phyloP scores from a whole-genome alignment of 73 alveolate species.

The Paramecium bursaria region DNA sequence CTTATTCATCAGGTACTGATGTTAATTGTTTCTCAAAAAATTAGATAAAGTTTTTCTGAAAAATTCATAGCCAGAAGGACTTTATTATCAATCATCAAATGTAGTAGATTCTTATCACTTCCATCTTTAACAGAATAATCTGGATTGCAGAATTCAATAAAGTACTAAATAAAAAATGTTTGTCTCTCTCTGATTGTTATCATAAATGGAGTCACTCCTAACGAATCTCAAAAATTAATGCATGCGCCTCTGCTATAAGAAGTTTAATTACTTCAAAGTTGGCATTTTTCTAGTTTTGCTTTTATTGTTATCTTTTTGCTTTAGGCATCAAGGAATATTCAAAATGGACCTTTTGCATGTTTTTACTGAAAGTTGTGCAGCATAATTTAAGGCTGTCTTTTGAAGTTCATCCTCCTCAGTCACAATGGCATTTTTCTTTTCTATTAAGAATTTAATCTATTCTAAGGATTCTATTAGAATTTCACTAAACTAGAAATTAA shows the following conservation, averaged over 20 bases:
- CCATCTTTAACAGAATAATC: neutral
- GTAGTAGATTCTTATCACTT: slow-evolving; percentile 13
- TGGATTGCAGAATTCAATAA: neutral
- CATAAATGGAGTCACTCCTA: slow-evolving; percentile 80
- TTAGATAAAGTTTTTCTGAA: neutral
- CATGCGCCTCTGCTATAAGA: slow-evolving; percentile 80
- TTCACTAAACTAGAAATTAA: slow-evolving; percentile 80
- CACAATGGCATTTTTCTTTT: slow-evolving; percentile 90
- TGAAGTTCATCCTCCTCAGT: slow-evolving; percentile 91
- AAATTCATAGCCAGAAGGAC: slow-evolving; percentile 11
- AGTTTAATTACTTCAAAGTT: slow-evolving; percentile 65
- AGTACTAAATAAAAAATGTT: neutral
- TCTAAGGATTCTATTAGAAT: slow-evolving; percentile 79
- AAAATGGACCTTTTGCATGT: slow-evolving; percentile 36
- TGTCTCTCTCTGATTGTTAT: slow-evolving; percentile 22
- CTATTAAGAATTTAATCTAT: slow-evolving; percentile 82
- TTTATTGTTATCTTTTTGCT: slow-evolving; percentile 65
- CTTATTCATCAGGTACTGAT: slow-evolving; percentile 23
- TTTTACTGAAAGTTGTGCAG: slow-evolving; percentile 72
- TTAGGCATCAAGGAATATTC: slow-evolving; percentile 25
- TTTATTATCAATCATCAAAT: neutral
- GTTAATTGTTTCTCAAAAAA: neutral
- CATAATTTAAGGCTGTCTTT: slow-evolving; percentile 87
- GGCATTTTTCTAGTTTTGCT: slow-evolving; percentile 71
- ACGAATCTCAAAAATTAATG: slow-evolving; percentile 76